Base-by-base conservation (phyloP, 768 basidiomycete species). In the Panaeolus papilionaceus region DNA sequence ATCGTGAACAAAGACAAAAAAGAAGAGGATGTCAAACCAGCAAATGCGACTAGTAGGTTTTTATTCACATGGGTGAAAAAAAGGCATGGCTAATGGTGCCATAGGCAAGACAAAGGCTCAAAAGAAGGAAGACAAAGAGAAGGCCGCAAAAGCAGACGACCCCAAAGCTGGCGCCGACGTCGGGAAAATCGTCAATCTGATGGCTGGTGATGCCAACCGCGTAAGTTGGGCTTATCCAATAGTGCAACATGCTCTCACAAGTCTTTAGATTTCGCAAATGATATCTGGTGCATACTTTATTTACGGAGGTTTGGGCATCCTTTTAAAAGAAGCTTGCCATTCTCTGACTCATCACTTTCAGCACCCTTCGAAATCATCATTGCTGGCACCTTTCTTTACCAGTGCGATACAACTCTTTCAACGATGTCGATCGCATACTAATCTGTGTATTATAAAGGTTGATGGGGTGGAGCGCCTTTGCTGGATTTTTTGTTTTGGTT, bases 171-270 rank as follows among this genome's bases (percentile, higher is more conserved):
- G 93, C 16, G 95, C 95, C 8, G 92, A 95, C 75, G 84, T 92
- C 12, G 95, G 95, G 12, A 95, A 96, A 76, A 93, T 96, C 64
- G 93, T 96, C 65, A 94, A 94, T 70, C 78, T 96, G 40, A 96
- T 96, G 94, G 89, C 92, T 14, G 88, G 87, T 7, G 93, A 94
- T 74, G 88, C 89, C 2, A 91, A 89, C 72, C 79, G 84, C 61
- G 83, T 86, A 61, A 44, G 79, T 74, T 16, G 37, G 16, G 38
- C 4, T 51, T 23, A n/a, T 33, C 49, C 63, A 28, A 20, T 14
- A 40, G 62, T n/a, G 0, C 44, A 47, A 26, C 6, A 61, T 51
- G 54, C 8, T 38, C 18, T 66, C 20, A n/a, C 5, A 18, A 63
- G 45, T 18, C 23, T 47, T 12, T 66, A 84, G 81, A 77, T 91